Base-by-base conservation (phyloP, 2,329 filamentous ascomycete genomes). In the Botrytis squamosa region DNA sequence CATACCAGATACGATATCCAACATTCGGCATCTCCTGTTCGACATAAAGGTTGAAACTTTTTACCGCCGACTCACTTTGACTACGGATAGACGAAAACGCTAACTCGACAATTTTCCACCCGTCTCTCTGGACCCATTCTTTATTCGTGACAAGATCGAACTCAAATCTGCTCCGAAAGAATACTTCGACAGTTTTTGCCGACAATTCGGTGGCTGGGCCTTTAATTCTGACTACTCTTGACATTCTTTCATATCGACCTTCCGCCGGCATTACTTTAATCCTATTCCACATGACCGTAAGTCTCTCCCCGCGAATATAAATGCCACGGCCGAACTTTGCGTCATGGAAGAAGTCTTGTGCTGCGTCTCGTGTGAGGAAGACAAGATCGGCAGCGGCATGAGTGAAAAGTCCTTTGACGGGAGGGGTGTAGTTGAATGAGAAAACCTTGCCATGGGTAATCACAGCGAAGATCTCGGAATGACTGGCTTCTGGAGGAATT, bases 401-500 rank as follows among this genome's bases (percentile, higher is more conserved):
- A 8, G 52, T 18, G 14, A 70, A 66, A 18, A 71, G 16, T 7
- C 29, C 25, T 29, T 59, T 16, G 1, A 69, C 16, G 0, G 75
- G 42, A 14, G 8, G n/a, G 36, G 63, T 71, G 38, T 70, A 67
- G 29, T 72, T 66, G 33, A 75, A 74, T 5, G 68, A 52, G 14
- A 72, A 75, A 3, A 78, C 71, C 25, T 74, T 74, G 33, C 76
- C 77, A 42, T 75, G 70, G 2, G 42, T 65, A 18, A 77, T 70
- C 5, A 72, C 7, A 1, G 36, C 59, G 8, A 77, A 70, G 12
- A 77, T 73, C 4, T 77, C 76, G 7, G 25, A 49, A 22, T n/a
- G 42, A 20, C 29, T 72, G 7, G 71, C 74, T 16, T 65, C 38
- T 4, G 57, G n/a, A 33, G 36, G 42, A 29, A 76, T 67, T 10